Percentiles rank a stretch among this genome's conserved stretches.
Conservation (phyloP, 441 rosid genomes). For the Adansonia madagascariensis region DNA sequence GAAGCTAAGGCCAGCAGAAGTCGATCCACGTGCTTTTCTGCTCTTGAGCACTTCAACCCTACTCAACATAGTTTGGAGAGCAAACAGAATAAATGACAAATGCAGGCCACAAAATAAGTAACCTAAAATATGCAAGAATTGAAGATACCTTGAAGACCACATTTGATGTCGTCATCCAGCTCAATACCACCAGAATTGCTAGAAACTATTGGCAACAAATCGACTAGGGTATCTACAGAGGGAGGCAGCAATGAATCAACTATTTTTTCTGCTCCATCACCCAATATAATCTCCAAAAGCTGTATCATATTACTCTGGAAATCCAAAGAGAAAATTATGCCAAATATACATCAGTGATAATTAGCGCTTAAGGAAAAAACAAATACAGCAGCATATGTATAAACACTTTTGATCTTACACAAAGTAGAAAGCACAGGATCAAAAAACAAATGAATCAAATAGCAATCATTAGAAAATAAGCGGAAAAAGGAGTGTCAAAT, state of each 20-base stretch:
- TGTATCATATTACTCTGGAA: conserved; percentile 59
- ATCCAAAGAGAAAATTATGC: conserved; percentile 33
- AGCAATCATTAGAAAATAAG: background rate
- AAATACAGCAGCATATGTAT: conserved; percentile 14
- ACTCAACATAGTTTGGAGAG: conserved; percentile 26
- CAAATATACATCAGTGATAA: conserved; percentile 27
- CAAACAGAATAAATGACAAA: background rate
- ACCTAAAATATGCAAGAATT: background rate
- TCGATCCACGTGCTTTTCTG: conserved; percentile 77
- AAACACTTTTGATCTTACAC: background rate
- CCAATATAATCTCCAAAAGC: conserved; percentile 79
- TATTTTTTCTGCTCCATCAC: conserved; percentile 61
- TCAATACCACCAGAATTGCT: conserved; percentile 41
- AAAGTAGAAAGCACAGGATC: background rate
- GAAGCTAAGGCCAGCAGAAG: conserved; percentile 73
- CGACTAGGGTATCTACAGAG: conserved; percentile 56
- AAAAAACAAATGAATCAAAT: background rate
- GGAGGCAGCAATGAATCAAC: conserved; percentile 47
- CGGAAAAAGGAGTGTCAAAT: conserved; percentile 1
- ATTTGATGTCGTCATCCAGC: conserved; percentile 55
- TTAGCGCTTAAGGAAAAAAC: conserved; percentile 10
- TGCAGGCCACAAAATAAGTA: background rate
- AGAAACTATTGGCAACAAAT: conserved; percentile 58
- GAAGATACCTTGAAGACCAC: conserved; percentile 74
- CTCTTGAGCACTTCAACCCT: conserved; percentile 72